These are phyloP conservation scores for Aspergillus ochraceoroseus DNA, from an alignment of 2,329 filamentous ascomycete genomes.

Conservation along the genomic window DNA sequence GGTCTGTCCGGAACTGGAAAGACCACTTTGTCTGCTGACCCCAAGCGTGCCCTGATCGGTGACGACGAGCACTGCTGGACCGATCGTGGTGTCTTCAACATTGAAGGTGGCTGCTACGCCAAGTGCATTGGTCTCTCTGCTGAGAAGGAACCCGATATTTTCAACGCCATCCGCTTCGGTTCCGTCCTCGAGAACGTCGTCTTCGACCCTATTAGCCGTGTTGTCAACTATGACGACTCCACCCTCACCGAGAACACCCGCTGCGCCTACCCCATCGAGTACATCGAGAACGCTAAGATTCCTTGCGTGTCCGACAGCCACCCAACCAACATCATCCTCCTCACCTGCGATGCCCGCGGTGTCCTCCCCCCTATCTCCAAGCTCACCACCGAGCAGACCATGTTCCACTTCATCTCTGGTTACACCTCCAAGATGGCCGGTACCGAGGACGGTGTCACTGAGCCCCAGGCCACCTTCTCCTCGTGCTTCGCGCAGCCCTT, in stretches of 20 bases:
- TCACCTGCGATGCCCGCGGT: constrained; percentile 96
- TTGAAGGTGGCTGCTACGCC: constrained; percentile 98
- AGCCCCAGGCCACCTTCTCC: constrained; percentile 97
- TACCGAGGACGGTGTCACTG: constrained; percentile 92
- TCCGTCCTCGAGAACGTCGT: constrained; percentile 98
- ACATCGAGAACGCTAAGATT: constrained; percentile 98
- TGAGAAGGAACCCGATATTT: constrained; percentile 99
- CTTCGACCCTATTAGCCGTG: constrained; percentile 82
- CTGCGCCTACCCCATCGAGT: constrained; percentile 98
- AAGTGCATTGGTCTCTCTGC: constrained; percentile 96
- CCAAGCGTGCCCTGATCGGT: constrained; percentile 91
- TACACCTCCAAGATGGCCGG: constrained; percentile 99
- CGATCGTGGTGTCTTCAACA: constrained; percentile 96
- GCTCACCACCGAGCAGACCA: constrained; percentile 88
- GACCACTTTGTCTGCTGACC: constrained; percentile 95
- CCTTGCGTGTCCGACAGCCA: constrained; percentile 83
- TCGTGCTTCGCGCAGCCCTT: constrained; percentile 99
- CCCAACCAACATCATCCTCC: constrained; percentile 94
- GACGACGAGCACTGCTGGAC: constrained; percentile 99
- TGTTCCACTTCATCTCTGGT: constrained; percentile 99
- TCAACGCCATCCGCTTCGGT: constrained; percentile 89
- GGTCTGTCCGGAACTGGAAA: constrained; percentile 97
- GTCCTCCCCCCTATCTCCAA: constrained; percentile 97
- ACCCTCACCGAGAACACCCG: constrained; percentile 98
- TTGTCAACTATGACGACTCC: constrained; percentile 90